Conservation (phyloP, 2,329 filamentous ascomycete species). For the Metarhizium album region DNA sequence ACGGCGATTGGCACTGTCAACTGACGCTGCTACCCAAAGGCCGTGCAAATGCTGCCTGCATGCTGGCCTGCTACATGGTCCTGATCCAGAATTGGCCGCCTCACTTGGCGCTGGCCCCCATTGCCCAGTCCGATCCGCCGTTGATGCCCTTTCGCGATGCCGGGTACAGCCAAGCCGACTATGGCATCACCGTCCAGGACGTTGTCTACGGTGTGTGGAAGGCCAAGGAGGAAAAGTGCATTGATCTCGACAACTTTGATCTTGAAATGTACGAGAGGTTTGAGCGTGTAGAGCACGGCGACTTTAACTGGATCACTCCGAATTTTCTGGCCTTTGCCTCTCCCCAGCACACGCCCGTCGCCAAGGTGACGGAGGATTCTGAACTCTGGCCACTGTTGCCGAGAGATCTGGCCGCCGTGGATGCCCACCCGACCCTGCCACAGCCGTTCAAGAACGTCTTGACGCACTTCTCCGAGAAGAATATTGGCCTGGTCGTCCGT, state of each 20-base stretch:
- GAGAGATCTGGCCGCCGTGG: constrained; percentile 61
- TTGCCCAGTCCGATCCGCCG: constrained; percentile 91
- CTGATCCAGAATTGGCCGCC: constrained; percentile 96
- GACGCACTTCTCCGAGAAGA: constrained; percentile 74
- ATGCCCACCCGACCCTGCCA: constrained; percentile 59
- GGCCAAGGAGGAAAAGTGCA: constrained; percentile 90
- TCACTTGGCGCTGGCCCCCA: constrained; percentile 86
- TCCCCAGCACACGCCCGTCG: constrained; percentile 70
- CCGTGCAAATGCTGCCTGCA: constrained; percentile 85
- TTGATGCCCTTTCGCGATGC: constrained; percentile 98
- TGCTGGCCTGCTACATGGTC: constrained; percentile 98
- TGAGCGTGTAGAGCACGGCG: constrained; percentile 92
- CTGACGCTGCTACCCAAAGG: constrained; percentile 33
- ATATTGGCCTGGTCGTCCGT: constrained; percentile 87
- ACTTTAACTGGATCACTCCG: constrained; percentile 99
- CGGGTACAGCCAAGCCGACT: constrained; percentile 96
- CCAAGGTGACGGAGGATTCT: constrained; percentile 60
- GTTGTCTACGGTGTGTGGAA: constrained; percentile 98
- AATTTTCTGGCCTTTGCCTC: constrained; percentile 95
- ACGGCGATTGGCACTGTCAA: neutral
- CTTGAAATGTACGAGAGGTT: constrained; percentile 94
- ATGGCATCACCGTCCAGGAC: constrained; percentile 89
- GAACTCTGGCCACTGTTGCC: constrained; percentile 67
- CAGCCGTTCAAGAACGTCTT: constrained; percentile 93
- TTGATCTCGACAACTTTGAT: constrained; percentile 86